Conservation (phyloP, 176 grass and related monocot genomes). For the Phragmites australis region DNA sequence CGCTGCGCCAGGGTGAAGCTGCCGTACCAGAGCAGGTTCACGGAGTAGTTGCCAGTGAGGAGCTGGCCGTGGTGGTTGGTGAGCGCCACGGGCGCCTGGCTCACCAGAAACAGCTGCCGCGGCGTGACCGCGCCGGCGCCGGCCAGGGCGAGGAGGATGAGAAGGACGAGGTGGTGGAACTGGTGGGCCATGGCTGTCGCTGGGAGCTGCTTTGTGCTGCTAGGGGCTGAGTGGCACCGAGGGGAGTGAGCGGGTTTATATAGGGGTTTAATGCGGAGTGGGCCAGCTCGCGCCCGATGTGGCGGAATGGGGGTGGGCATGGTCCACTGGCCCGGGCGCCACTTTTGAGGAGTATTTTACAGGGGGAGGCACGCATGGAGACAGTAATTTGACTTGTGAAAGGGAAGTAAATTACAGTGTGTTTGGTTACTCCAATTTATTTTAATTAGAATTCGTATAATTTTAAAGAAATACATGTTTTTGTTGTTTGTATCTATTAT, state of each 20-base stretch:
- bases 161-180: not conserved
- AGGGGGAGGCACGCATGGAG: not conserved
- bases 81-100: constrained; percentile 48
- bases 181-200: constrained; percentile 43
- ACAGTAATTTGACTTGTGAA: too few relatives aligned
- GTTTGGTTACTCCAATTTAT: too few relatives aligned
- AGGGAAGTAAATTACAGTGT: too few relatives aligned
- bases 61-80: constrained; percentile 67
- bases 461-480: too few relatives aligned
- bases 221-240: not conserved
- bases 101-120: constrained; percentile 62
- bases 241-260: constrained; percentile 34
- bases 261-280: constrained; percentile 16
- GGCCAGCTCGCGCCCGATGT: not conserved
- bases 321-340: constrained; percentile 13
- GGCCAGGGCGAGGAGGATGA: constrained; percentile 21
- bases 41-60: constrained; percentile 65
- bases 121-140: constrained; percentile 32
- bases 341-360: constrained; percentile 31
- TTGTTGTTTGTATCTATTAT: too few relatives aligned
- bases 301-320: not conserved
- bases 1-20: constrained; percentile 60
- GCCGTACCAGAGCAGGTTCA: constrained; percentile 82
- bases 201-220: not conserved
- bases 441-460: too few relatives aligned